Evolutionary conservation across 2,329 filamentous ascomycete species (phyloP).

Genomic region (Arthrinium puccinioides): DNA sequence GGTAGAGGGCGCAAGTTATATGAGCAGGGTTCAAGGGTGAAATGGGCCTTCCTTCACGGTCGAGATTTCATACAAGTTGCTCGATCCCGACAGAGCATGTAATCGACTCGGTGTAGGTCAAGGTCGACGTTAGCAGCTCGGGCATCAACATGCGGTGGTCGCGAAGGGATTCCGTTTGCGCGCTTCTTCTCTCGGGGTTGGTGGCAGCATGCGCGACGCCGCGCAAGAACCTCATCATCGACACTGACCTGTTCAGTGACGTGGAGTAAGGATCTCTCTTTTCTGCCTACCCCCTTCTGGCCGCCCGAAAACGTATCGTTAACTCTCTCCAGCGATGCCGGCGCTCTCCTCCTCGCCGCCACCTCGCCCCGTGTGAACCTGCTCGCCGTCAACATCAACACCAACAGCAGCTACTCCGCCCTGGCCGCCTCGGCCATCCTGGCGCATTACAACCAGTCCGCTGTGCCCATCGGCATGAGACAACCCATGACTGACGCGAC

Average conservation of each 20-base stretch:
- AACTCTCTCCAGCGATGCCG: conserved; percentile 26
- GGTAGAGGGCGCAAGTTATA: too few species aligned
- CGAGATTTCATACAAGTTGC: too few species aligned
- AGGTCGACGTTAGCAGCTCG: too few species aligned
- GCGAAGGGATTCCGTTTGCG: too few species aligned
- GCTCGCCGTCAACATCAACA: conserved; percentile 33
- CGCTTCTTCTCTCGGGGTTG: neutral
- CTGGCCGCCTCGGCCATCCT: conserved; percentile 20
- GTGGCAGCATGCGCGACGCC: neutral
- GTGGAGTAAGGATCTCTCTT: conserved; percentile 31
- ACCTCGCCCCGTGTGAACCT: conserved; percentile 28
- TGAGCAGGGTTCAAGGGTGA: too few species aligned
- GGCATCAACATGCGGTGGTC: too few species aligned
- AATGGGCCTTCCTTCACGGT: too few species aligned
- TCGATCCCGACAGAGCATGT: too few species aligned
- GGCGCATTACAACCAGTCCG: conserved; percentile 10
- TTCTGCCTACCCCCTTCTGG: neutral
- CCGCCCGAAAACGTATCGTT: too few species aligned
- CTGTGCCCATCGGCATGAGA: conserved; percentile 12
- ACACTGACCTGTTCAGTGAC: conserved; percentile 39
- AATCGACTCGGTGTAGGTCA: too few species aligned
- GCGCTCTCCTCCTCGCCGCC: conserved; percentile 32
- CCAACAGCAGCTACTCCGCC: conserved; percentile 32
- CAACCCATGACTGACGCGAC: conserved; percentile 32
- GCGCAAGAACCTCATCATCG: conserved; percentile 33